Evolutionary conservation across 2,329 filamentous ascomycete genomes (phyloP), one percentile per base, ranked within the genome.

Genomic region (Scedosporium minutisporum): DNA sequence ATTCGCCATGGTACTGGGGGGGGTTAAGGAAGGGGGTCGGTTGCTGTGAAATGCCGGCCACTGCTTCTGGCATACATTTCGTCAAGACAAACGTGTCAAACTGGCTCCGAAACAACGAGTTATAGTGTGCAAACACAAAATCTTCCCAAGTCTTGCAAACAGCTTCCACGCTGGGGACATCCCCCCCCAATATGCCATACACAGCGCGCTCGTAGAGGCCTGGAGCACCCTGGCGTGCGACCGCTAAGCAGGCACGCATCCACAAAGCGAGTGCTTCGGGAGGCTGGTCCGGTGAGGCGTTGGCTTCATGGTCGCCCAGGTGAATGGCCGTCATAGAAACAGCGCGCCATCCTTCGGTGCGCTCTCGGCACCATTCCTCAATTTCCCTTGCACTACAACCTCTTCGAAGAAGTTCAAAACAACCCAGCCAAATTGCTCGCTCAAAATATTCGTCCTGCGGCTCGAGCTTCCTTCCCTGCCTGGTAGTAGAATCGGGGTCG

Each of bases 351-450:
- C 87, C 84, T 75, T 97, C 93, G 9, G 91, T 90, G 64, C 90
- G 84, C 68, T 93, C 89, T 57, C 88, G 79, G 69, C 92, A 96
- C 91, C 92, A 97, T 58, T 93, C 89, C 62, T 86, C 84, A 65
- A 97, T 89, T 44, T 89, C 84, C 7, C 82, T 76, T 76, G 89
- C 85, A 65, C 81, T 85, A 67, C 86, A 87, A n/a, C 95, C 95
- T 57, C 92, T 86, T 58, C 93, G 87, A 61, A 99, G 80, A 79
- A 96, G 90, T 73, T 96, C 91, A 78, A 92, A 97, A 75, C 91
- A 95, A n/a, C 90, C 89, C 65, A 93, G 82, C 93, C 95, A 97
- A 57, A 96, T 90, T 2, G 92, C 89, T 61, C 88, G 85, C 76
- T 99, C 95, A 65, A 93, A 95, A 69, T 87, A 93, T 66, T 91